phyloP scores from a whole-genome alignment of 768 basidiomycete genomes.

The Ramaria rubella region DNA sequence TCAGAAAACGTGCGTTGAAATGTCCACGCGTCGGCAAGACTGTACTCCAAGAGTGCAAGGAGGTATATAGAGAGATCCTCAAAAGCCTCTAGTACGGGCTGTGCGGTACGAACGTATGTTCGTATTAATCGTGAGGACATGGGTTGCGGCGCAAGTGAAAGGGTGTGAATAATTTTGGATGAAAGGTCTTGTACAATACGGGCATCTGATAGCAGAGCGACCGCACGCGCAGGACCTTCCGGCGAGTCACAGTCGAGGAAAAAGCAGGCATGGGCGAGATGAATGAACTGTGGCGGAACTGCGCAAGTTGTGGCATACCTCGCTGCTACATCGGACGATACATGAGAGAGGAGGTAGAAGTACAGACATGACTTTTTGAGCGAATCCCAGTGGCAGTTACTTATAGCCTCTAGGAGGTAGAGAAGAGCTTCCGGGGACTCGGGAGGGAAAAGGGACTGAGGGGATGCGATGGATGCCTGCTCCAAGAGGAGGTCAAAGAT shows the following conservation, averaged over 20 bases:
- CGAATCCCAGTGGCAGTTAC: constrained; percentile 55
- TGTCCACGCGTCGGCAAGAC: constrained; percentile 66
- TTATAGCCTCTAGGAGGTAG: constrained; percentile 54
- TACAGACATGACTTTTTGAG: constrained; percentile 77
- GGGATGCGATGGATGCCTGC: constrained; percentile 53
- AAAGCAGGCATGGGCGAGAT: constrained; percentile 83
- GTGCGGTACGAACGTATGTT: constrained; percentile 68
- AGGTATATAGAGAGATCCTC: constrained; percentile 66
- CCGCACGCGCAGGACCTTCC: constrained; percentile 46
- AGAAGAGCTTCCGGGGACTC: constrained; percentile 45
- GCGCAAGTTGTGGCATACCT: constrained; percentile 54
- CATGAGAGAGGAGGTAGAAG: constrained; percentile 54
- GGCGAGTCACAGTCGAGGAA: constrained; percentile 55
- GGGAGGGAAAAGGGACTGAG: constrained; percentile 67
- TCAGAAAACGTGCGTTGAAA: constrained; percentile 70
- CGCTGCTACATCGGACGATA: constrained; percentile 52
- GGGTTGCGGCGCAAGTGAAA: constrained; percentile 39
- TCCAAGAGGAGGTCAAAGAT: constrained; percentile 69
- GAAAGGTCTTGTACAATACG: constrained; percentile 71
- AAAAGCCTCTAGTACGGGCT: constrained; percentile 62
- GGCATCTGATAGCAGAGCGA: constrained; percentile 65
- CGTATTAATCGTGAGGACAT: constrained; percentile 53
- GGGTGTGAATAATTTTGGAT: constrained; percentile 69
- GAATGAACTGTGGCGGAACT: constrained; percentile 70
- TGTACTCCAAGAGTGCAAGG: constrained; percentile 57